Percentiles rank a stretch among this genome's conserved stretches.
phyloP scores from a whole-genome alignment of 2,329 filamentous ascomycete genomes.

The Xylaria sp. region DNA sequence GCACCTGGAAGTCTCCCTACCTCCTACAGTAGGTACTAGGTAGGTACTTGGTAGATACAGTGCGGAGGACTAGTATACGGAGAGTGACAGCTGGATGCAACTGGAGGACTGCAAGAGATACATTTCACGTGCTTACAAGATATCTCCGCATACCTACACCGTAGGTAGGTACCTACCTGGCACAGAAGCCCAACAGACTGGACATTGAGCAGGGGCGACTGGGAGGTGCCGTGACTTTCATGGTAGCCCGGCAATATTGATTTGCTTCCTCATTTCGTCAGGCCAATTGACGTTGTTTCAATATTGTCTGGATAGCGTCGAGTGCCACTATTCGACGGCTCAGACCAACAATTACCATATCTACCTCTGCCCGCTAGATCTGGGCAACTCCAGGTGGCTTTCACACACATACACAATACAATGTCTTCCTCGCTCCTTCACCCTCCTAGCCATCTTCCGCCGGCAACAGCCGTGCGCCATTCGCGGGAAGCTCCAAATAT shows the following conservation, averaged over 20 bases:
- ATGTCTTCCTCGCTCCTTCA: constrained; percentile 55
- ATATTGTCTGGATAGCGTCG: background rate
- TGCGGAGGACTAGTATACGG: too few relatives aligned
- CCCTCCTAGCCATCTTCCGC: constrained; percentile 62
- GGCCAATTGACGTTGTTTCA: background rate
- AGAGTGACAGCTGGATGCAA: too few relatives aligned
- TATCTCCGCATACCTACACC: too few relatives aligned
- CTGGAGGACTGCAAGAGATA: too few relatives aligned
- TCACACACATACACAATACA: constrained; percentile 11
- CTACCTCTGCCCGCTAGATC: background rate
- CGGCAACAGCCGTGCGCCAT: constrained; percentile 59
- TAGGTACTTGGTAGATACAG: too few relatives aligned
- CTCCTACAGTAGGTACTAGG: too few relatives aligned
- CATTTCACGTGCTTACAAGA: too few relatives aligned
- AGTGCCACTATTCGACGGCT: background rate
- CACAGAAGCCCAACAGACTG: too few relatives aligned
- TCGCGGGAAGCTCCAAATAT: constrained; percentile 67
- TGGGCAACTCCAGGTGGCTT: constrained; percentile 1
- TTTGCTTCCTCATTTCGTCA: background rate
- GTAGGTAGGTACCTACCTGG: too few relatives aligned
- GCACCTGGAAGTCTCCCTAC: too few relatives aligned
- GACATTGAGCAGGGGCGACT: too few relatives aligned
- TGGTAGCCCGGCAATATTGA: background rate
- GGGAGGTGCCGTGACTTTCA: background rate
- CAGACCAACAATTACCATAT: background rate